These are phyloP conservation scores for Erucastrum elatum DNA, from an alignment of 345 rosid species.

Conservation along the genomic window DNA sequence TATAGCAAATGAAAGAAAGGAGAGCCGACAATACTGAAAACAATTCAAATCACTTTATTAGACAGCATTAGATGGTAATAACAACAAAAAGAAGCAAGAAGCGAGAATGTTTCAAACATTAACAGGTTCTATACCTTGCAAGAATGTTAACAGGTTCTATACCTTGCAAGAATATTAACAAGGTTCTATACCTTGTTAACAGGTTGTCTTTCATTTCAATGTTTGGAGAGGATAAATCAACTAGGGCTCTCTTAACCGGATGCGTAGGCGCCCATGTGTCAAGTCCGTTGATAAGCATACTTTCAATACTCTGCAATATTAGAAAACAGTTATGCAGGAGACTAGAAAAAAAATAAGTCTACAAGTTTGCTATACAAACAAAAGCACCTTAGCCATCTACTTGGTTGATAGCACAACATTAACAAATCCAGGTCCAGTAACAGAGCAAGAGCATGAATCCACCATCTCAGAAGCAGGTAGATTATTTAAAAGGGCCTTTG, in stretches of 20 bases:
- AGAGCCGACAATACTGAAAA: too few relatives aligned
- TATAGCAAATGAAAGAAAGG: too few relatives aligned
- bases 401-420: conserved; percentile 64
- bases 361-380: background rate
- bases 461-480: conserved; percentile 81
- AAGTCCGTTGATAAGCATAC: conserved; percentile 78
- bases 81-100: too few relatives aligned
- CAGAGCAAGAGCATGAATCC: conserved; percentile 72
- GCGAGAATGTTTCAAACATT: too few relatives aligned
- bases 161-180: too few relatives aligned
- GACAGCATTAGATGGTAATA: too few relatives aligned
- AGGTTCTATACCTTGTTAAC: too few relatives aligned
- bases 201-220: conserved; percentile 49
- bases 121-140: too few relatives aligned
- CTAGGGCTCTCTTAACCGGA: conserved; percentile 69
- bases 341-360: background rate
- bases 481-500: conserved; percentile 66
- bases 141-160: too few relatives aligned
- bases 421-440: conserved; percentile 94
- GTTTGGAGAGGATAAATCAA: conserved; percentile 97
- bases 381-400: conserved; percentile 73
- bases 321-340: conserved; percentile 14
- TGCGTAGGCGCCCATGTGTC: conserved; percentile 84
- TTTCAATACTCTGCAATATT: conserved; percentile 62
- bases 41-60: too few relatives aligned